Percentiles rank a stretch among this genome's conserved stretches.
Evolutionary conservation across 192 early-diverging fungal species (phyloP).

Genomic region (Haplosporangium gracile): DNA sequence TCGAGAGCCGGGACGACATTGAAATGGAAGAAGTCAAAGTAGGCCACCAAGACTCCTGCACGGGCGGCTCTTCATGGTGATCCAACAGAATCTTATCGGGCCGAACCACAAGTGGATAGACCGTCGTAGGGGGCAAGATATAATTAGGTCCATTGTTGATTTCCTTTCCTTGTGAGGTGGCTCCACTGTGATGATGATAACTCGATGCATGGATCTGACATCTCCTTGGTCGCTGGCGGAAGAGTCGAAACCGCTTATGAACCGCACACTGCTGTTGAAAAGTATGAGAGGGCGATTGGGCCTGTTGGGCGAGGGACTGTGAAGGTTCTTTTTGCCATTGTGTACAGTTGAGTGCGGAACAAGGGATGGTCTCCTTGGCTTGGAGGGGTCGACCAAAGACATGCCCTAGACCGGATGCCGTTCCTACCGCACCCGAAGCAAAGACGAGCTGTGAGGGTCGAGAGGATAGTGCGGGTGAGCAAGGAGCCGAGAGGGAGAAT

Average conservation of each 20-base stretch:
- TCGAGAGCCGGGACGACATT: conserved; percentile 35
- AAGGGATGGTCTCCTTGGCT: conserved; percentile 43
- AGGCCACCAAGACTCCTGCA: conserved; percentile 2
- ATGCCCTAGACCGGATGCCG: conserved; percentile 42
- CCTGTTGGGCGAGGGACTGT: conserved; percentile 19
- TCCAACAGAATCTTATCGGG: conserved; percentile 49
- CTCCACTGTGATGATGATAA: background rate
- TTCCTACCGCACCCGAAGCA: conserved; percentile 43
- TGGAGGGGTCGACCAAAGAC: conserved; percentile 48
- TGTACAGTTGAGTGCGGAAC: conserved; percentile 25
- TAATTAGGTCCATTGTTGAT: conserved; percentile 20
- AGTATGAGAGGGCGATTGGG: conserved; percentile 47
- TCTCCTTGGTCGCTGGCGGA: conserved; percentile 40
- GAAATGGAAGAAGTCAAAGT: conserved; percentile 22
- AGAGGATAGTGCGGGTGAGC: background rate
- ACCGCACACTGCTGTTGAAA: conserved; percentile 49
- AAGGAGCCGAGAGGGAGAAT: conserved; percentile 12
- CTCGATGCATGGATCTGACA: conserved; percentile 31
- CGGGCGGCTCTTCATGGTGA: conserved; percentile 7
- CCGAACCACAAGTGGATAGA: conserved; percentile 42
- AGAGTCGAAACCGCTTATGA: conserved; percentile 49
- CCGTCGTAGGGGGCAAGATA: conserved; percentile 32
- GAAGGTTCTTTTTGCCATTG: conserved; percentile 29
- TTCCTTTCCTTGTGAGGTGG: background rate
- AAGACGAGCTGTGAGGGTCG: conserved; percentile 48